Evolutionary conservation across 352 stramenopile genomes (phyloP).

Genomic region (Phytophthora fragariae): DNA sequence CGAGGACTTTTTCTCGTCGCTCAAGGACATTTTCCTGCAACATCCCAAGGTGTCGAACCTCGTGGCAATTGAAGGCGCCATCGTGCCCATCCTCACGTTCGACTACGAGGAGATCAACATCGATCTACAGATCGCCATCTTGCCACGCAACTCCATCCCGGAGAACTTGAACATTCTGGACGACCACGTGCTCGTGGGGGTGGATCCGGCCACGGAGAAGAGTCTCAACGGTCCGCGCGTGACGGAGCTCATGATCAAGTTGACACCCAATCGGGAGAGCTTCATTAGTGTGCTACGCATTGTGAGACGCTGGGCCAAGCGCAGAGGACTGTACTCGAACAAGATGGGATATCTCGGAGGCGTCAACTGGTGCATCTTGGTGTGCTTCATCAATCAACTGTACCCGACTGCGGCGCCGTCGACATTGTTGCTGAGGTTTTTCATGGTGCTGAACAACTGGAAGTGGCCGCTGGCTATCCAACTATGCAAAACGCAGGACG

Average conservation of each 20-base stretch:
- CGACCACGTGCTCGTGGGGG: conserved; percentile 87
- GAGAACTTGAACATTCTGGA: conserved; percentile 92
- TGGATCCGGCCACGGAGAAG: conserved; percentile 90
- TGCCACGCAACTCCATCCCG: conserved; percentile 92
- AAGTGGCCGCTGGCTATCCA: conserved; percentile 93
- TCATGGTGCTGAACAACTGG: conserved; percentile 92
- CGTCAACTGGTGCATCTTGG: conserved; percentile 99
- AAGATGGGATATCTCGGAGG: conserved; percentile 99
- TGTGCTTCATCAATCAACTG: conserved; percentile 95
- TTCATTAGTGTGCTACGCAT: conserved; percentile 91
- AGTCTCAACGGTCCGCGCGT: conserved; percentile 91
- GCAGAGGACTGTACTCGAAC: conserved; percentile 98
- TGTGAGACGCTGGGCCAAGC: conserved; percentile 90
- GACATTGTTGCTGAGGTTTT: conserved; percentile 89
- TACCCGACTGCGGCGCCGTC: conserved; percentile 88
- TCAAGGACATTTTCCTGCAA: conserved; percentile 92
- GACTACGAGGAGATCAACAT: conserved; percentile 99
- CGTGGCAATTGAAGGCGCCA: conserved; percentile 88
- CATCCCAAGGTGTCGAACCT: conserved; percentile 93
- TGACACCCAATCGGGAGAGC: conserved; percentile 86
- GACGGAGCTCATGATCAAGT: conserved; percentile 93
- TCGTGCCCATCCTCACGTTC: conserved; percentile 98
- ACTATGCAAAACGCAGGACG: conserved; percentile 88
- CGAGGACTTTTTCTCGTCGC: conserved; percentile 97
- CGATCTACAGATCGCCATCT: conserved; percentile 97